Conservation (phyloP, 2,329 filamentous ascomycete genomes). For the Microdochium trichocladiopsis region DNA sequence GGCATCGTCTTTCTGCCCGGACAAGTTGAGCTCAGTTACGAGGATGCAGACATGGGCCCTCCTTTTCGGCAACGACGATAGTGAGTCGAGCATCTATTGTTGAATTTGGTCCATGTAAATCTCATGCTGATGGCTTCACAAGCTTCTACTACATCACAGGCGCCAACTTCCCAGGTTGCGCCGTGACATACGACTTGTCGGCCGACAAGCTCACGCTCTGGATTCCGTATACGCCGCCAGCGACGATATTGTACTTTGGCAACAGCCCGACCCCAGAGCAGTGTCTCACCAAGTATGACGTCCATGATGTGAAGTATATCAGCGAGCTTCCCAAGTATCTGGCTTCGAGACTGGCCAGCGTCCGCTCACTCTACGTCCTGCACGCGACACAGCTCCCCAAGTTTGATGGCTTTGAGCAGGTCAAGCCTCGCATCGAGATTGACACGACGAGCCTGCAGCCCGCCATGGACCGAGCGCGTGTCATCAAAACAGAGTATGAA, state of each 20-base stretch:
- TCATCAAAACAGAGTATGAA: conserved; percentile 82
- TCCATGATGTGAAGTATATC: conserved; percentile 63
- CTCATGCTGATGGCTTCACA: not conserved
- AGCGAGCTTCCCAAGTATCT: conserved; percentile 42
- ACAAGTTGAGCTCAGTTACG: conserved; percentile 40
- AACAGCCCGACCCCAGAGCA: conserved; percentile 52
- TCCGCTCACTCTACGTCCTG: conserved; percentile 35
- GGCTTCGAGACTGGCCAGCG: conserved; percentile 32
- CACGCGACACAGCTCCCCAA: conserved; percentile 35
- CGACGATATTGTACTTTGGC: conserved; percentile 57
- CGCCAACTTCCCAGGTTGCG: conserved; percentile 45
- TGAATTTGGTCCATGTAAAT: not conserved
- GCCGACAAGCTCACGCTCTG: conserved; percentile 62
- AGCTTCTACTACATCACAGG: conserved; percentile 56
- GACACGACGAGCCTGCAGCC: conserved; percentile 49
- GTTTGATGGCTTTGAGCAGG: conserved; percentile 14
- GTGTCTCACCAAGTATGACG: conserved; percentile 54
- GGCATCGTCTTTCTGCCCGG: conserved; percentile 52
- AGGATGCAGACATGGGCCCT: conserved; percentile 51
- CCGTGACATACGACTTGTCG: conserved; percentile 49
- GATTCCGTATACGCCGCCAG: conserved; percentile 62
- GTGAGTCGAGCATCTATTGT: conserved; percentile 25
- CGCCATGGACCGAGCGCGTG: conserved; percentile 73
- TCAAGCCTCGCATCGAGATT: conserved; percentile 26
- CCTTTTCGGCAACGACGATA: conserved; percentile 52